Conservation (phyloP, 805 yeast genomes). For the Lipomyces anomalus region DNA sequence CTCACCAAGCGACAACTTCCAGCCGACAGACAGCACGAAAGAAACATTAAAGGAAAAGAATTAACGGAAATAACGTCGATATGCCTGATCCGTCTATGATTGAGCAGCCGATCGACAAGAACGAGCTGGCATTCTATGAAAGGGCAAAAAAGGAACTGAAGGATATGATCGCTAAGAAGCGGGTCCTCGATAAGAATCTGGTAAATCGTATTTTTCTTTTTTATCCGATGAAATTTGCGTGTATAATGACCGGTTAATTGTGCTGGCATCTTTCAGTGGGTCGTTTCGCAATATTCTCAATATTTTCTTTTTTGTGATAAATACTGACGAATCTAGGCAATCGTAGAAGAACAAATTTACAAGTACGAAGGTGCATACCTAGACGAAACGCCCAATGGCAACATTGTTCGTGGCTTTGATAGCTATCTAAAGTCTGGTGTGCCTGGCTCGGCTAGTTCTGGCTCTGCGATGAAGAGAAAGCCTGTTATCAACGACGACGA, state of each 20-base stretch:
- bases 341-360: constrained; percentile 71
- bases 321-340: constrained; percentile 40
- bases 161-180: constrained; percentile 55
- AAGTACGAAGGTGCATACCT: constrained; percentile 73
- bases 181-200: constrained; percentile 52
- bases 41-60: not conserved
- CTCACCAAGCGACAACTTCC: too few species aligned
- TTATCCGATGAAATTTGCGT: not conserved
- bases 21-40: not conserved
- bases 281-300: not conserved
- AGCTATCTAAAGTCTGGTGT: constrained; percentile 50
- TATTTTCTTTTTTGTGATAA: not conserved
- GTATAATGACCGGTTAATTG: too few species aligned
- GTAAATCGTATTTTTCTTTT: constrained; percentile 13
- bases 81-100: constrained; percentile 21
- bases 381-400: constrained; percentile 63
- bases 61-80: not conserved
- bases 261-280: not conserved
- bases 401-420: constrained; percentile 88
- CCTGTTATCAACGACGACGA: constrained; percentile 19
- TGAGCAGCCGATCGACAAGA: constrained; percentile 13
- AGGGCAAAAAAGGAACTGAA: constrained; percentile 60
- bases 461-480: constrained; percentile 7
- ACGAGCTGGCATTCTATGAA: constrained; percentile 48
- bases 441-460: not conserved